Base-by-base conservation (phyloP, 768 basidiomycete species). In the Filobasidium wieringae region DNA sequence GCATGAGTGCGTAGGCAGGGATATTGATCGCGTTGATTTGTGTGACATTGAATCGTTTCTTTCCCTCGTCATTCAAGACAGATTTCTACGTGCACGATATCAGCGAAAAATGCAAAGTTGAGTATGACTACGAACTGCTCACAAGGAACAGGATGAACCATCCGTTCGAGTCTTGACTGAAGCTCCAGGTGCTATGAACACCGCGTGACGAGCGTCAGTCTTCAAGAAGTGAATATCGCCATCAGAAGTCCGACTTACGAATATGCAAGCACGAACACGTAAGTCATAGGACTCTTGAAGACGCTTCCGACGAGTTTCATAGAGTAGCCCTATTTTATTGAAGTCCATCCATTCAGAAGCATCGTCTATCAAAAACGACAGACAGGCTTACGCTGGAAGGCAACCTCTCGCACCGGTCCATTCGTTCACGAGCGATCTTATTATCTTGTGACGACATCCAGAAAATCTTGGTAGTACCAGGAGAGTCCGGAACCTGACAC, bases 11-110 rank as follows among this genome's bases (percentile, higher is more conserved):
- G 51, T 67, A 67, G 7, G 63, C 66, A 0, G 59, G 59, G 40
- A 67, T 67, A 24, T 60, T 60, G 56, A 67, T 67, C 2, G 62
- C 60, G 45, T 64, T 67, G 62, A 67, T 45, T 29, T 60, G 41
- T 4, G 54, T 30, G 32, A 67, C 45, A 24, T 14, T 19, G 53
- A 64, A 67, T 2, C 62, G 53, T 9, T 56, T 55, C 0, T 51
- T 58, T 1, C 66, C 66, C 45, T 63, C 62, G n/a, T 57, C 55
- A 43, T 62, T 63, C 43, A 58, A 62, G n/a, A 50, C 53, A 0
- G 66, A 56, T 52, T 67, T 67, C 60, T 61, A 30, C 15, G 30
- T 9, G 26, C 15, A 32, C n/a, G n/a, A n/a, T n/a, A n/a, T n/a
- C n/a, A n/a, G 34, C 4, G 24, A 34, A 17, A 34, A 22, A 7